These are phyloP conservation scores for Coemansia sp. DNA, from an alignment of 192 early-diverging fungal species.

Conservation along the genomic window DNA sequence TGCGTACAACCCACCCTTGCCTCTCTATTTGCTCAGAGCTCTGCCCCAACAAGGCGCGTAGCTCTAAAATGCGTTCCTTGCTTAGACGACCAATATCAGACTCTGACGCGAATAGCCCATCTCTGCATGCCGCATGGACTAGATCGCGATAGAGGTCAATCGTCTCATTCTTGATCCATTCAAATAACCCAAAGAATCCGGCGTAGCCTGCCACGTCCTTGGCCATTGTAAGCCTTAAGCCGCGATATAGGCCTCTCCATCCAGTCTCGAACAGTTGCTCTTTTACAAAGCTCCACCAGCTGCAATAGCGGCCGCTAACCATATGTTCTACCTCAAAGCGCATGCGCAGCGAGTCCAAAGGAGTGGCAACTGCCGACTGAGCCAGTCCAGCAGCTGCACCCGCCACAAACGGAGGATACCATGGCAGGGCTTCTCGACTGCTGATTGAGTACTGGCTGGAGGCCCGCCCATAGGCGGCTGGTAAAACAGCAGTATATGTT, in stretches of 20 bases:
- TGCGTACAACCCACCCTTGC: slow-evolving; percentile 41
- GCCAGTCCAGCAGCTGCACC: slow-evolving; percentile 74
- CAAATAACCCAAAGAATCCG: slow-evolving; percentile 78
- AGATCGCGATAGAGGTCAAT: slow-evolving; percentile 65
- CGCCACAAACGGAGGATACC: slow-evolving; percentile 51
- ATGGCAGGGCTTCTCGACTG: slow-evolving; percentile 28
- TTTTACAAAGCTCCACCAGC: slow-evolving; percentile 69
- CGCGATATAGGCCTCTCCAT: slow-evolving; percentile 38
- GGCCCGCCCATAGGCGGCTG: slow-evolving; percentile 37
- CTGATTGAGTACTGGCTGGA: slow-evolving; percentile 51
- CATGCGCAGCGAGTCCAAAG: slow-evolving; percentile 73
- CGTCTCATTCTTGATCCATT: slow-evolving; percentile 73
- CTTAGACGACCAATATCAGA: slow-evolving; percentile 37
- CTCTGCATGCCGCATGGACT: slow-evolving; percentile 40
- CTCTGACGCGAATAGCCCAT: slow-evolving; percentile 20
- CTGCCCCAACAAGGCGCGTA: slow-evolving; percentile 34
- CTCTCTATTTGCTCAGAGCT: slow-evolving; percentile 35
- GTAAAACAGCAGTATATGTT: slow-evolving; percentile 62
- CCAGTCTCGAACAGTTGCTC: slow-evolving; percentile 49
- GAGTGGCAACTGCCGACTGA: slow-evolving; percentile 74
- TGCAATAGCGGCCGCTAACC: slow-evolving; percentile 69
- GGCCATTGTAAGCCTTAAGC: slow-evolving; percentile 47
- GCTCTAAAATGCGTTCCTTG: slow-evolving; percentile 29
- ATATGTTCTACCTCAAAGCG: slow-evolving; percentile 78
- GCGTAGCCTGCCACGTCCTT: slow-evolving; percentile 76